Base-by-base conservation (phyloP, 495 filamentous ascomycete species). In the Talaromyces wortmannii region DNA sequence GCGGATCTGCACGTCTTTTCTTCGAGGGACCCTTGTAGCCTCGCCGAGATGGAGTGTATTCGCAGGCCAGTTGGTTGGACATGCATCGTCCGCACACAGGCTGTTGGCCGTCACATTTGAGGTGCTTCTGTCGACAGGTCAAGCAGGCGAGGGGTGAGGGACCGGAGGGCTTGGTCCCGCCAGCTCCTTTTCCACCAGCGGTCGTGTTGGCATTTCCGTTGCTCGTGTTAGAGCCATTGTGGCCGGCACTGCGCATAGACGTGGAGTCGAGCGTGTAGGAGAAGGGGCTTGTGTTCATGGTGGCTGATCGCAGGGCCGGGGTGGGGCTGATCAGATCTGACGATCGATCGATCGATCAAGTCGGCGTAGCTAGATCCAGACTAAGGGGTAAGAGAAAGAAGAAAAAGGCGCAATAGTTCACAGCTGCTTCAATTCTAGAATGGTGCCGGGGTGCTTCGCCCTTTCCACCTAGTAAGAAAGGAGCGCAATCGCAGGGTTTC, bases 51-150 rank as follows among this genome's bases (percentile, higher is more conserved):
- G 74, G 73, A 4, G 73, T 74, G 50, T 76, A 77, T 55, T 71
- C 65, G 57, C 74, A 77, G 11, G 69, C 61, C 16, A 67, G 48
- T 13, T 67, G 65, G 1, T 62, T 62, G 32, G 64, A 53, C 7
- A 55, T 55, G 50, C 74, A 77, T 30, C 74, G 74, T n/a, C 69
- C 62, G 60, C 74, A 77, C 46, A 69, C 44, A 15, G 74, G 74
- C 4, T 66, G 73, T 18, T 60, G 59, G 5, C 72, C 71, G 62
- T 77, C 74, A 47, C 74, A 77, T 60, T 76, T 77, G 54, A 86
- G 80, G 59, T 86, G 84, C 56, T 83, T 78, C 55, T 77, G 72
- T 48, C 83, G 82, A 59, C 83, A 84, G 42, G 67, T 65, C 31
- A 83, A 70, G 63, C 81, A 84, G 31, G 81, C 79, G 54, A 84